Percentiles rank a stretch among this genome's conserved stretches.
Evolutionary conservation across 441 rosid genomes (phyloP).

Genomic region (Kokia cookei): DNA sequence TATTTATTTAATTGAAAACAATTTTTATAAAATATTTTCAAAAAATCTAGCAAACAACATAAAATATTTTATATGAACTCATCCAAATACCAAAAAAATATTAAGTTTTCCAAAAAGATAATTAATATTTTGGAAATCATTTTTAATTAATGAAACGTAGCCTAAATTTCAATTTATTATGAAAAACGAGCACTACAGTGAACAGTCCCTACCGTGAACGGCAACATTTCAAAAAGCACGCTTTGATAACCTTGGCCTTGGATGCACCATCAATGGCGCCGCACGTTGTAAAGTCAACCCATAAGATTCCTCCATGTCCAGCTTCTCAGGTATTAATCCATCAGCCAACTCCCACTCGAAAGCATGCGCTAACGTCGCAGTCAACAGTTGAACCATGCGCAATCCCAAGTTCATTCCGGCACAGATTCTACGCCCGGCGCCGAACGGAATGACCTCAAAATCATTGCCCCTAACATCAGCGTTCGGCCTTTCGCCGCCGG

Average conservation of each 20-base stretch:
- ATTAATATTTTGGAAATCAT: no score
- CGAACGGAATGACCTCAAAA: slow-evolving; percentile 78
- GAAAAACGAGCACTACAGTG: no score
- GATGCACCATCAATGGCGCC: background rate
- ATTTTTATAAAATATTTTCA: no score
- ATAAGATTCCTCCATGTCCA: background rate
- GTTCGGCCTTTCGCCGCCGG: slow-evolving; percentile 46
- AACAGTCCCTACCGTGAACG: background rate
- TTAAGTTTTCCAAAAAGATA: no score
- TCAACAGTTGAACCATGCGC: slow-evolving; percentile 56
- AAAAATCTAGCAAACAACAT: no score
- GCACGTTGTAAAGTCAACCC: slow-evolving; percentile 1
- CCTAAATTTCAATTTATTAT: no score
- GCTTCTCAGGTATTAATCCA: slow-evolving; percentile 36
- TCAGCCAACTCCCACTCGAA: slow-evolving; percentile 58
- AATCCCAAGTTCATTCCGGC: slow-evolving; percentile 74
- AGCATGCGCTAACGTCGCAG: slow-evolving; percentile 66
- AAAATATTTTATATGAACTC: no score
- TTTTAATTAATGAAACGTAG: no score
- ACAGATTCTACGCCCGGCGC: slow-evolving; percentile 83
- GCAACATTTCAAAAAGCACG: background rate
- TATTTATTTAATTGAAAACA: no score
- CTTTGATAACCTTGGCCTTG: background rate
- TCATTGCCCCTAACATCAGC: slow-evolving; percentile 70
- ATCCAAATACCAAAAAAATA: no score